Percentiles rank a stretch among this genome's conserved stretches.
phyloP scores from a whole-genome alignment of 306 rosid genomes.

The Malus fusca region DNA sequence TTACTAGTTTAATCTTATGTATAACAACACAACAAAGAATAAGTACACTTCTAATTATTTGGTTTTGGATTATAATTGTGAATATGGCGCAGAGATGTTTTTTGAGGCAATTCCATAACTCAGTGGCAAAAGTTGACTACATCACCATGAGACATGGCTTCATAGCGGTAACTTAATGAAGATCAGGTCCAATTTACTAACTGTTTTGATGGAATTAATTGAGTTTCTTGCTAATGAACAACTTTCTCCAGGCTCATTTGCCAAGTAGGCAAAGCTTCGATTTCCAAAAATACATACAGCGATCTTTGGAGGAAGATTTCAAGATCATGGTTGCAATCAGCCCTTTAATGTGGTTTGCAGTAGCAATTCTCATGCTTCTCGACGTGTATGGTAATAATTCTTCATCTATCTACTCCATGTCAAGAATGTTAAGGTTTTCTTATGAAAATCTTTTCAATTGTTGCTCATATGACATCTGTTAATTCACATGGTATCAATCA shows the following conservation, averaged over 20 bases:
- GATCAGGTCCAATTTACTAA: neutral
- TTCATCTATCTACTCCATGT: neutral
- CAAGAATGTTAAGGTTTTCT: neutral
- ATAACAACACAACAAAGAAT: neutral
- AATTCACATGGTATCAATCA: neutral
- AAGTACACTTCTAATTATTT: neutral
- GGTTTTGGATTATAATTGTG: neutral
- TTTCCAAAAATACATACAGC: conserved; percentile 30
- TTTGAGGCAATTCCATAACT: conserved; percentile 31
- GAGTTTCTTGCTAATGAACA: neutral
- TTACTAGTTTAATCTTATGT: neutral
- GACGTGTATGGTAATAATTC: conserved; percentile 29
- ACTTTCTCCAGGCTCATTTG: conserved; percentile 28
- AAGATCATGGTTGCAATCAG: conserved; percentile 29
- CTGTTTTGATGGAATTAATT: neutral
- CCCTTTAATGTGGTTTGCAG: conserved; percentile 39
- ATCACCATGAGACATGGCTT: conserved; percentile 39
- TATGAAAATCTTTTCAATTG: no score
- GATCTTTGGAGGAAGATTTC: conserved; percentile 37
- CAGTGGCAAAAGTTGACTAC: conserved; percentile 40
- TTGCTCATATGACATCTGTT: neutral
- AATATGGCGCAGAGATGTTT: conserved; percentile 36
- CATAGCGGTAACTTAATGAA: conserved; percentile 20
- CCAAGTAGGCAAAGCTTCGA: conserved; percentile 23
- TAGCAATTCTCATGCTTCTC: conserved; percentile 22